phyloP scores from a whole-genome alignment of 2,329 filamentous ascomycete species.

The Fusarium denticulatum region DNA sequence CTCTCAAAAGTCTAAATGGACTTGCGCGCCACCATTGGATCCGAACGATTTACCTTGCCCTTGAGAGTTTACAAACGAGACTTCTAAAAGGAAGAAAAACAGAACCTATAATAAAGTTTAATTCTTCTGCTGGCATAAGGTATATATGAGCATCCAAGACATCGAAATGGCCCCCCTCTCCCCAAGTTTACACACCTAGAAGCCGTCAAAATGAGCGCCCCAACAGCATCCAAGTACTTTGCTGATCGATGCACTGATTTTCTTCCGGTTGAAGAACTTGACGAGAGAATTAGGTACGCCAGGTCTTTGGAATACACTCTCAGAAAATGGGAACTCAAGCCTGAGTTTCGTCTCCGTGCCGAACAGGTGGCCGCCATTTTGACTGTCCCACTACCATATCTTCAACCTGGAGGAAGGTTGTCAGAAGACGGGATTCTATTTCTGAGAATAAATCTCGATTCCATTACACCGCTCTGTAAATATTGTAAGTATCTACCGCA shows the following conservation, averaged over 20 bases:
- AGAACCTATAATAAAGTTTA: fast-evolving
- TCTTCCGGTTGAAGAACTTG: background rate
- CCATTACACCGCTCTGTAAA: background rate
- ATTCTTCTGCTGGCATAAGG: background rate
- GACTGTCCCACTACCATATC: background rate
- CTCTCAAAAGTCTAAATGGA: background rate
- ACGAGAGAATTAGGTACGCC: background rate
- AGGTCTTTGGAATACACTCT: background rate
- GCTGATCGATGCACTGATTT: background rate
- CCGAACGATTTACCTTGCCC: background rate
- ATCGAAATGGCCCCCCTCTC: background rate
- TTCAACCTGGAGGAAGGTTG: background rate
- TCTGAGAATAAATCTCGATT: background rate
- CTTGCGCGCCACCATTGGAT: background rate
- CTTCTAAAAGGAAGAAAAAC: background rate
- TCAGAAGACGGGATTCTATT: background rate
- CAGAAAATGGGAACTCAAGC: background rate
- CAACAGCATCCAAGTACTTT: background rate
- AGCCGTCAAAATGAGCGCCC: background rate
- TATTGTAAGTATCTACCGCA: background rate
- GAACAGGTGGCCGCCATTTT: background rate
- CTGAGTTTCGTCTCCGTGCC: background rate
- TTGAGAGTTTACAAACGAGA: background rate
- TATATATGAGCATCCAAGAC: background rate
- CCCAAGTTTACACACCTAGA: background rate